Conservation (phyloP, 2,329 filamentous ascomycete genomes). For the Madurella fahalii region DNA sequence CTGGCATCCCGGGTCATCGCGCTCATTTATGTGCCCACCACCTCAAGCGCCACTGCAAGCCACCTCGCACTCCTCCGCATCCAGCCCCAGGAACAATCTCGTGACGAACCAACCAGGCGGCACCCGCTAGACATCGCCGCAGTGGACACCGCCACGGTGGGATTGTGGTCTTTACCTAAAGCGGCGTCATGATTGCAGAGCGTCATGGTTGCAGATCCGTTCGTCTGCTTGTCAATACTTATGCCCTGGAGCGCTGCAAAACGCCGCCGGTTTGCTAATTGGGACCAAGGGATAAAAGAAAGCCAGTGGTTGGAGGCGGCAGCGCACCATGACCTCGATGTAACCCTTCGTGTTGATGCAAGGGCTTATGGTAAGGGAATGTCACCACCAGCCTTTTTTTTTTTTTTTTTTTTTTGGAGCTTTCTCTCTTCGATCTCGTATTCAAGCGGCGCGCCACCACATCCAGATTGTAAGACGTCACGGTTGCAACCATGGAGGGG, state of each 20-base stretch:
- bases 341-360: no score
- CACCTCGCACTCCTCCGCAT: neutral
- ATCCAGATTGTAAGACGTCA: neutral
- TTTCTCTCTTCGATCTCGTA: slow-evolving; percentile 2
- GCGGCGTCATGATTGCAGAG: neutral
- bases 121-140: no score
- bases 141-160: no score
- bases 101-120: no score
- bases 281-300: neutral
- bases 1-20: neutral
- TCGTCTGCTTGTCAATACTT: neutral
- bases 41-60: neutral
- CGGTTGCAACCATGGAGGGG: neutral
- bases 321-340: neutral
- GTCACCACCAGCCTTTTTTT: neutral
- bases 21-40: neutral
- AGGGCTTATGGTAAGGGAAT: no score
- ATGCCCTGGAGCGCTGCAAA: neutral
- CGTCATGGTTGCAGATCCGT: slow-evolving; percentile 1
- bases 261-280: slow-evolving; percentile 1
- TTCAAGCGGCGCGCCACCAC: neutral
- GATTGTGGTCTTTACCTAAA: neutral
- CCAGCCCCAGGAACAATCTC: no score
- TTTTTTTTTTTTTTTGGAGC: neutral
- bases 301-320: neutral